A percentile compares a stretch with the other conserved stretches of the same genome.
These are phyloP conservation scores for Sphaerostilbella broomeana DNA, from an alignment of 2,329 filamentous ascomycete genomes.

Conservation along the genomic window DNA sequence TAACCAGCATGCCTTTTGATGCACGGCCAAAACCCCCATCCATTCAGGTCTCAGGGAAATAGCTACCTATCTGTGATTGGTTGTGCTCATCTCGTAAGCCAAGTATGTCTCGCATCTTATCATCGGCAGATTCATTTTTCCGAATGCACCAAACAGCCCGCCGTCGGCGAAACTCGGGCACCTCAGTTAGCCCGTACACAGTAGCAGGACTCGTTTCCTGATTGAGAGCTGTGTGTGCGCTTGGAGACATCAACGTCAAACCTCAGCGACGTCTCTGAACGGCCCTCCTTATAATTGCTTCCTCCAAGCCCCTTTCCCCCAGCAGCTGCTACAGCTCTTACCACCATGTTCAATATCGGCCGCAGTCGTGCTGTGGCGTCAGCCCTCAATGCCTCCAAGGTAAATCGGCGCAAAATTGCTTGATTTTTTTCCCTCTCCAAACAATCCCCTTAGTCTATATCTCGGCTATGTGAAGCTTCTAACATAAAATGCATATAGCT, in stretches of 20 bases:
- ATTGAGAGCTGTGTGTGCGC: slow-evolving; percentile 17
- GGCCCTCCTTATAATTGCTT: slow-evolving; percentile 10
- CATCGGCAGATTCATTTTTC: no score
- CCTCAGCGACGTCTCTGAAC: slow-evolving; percentile 2
- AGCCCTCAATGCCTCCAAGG: slow-evolving; percentile 71
- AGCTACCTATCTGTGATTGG: no score
- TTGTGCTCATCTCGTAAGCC: no score
- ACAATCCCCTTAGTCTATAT: slow-evolving; percentile 12
- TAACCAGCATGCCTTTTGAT: no score
- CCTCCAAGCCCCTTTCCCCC: slow-evolving; percentile 13
- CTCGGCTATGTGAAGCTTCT: slow-evolving; percentile 10
- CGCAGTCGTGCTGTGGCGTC: slow-evolving; percentile 74
- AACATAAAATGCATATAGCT: slow-evolving; percentile 16
- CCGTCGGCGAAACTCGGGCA: slow-evolving; percentile 19
- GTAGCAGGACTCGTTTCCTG: slow-evolving; percentile 15
- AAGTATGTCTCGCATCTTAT: no score
- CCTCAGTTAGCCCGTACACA: slow-evolving; percentile 1
- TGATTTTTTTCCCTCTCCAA: slow-evolving; percentile 15
- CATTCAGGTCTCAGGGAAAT: no score
- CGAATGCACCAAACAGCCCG: slow-evolving; percentile 2
- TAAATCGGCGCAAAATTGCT: slow-evolving; percentile 29
- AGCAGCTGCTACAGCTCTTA: slow-evolving; percentile 15
- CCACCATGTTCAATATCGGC: slow-evolving; percentile 79
- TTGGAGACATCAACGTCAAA: slow-evolving; percentile 12
- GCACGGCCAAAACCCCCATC: no score